A percentile compares a stretch with the other conserved stretches of the same genome.
Evolutionary conservation across 768 basidiomycete genomes (phyloP).

Genomic region (Calocybe gangraenosa): DNA sequence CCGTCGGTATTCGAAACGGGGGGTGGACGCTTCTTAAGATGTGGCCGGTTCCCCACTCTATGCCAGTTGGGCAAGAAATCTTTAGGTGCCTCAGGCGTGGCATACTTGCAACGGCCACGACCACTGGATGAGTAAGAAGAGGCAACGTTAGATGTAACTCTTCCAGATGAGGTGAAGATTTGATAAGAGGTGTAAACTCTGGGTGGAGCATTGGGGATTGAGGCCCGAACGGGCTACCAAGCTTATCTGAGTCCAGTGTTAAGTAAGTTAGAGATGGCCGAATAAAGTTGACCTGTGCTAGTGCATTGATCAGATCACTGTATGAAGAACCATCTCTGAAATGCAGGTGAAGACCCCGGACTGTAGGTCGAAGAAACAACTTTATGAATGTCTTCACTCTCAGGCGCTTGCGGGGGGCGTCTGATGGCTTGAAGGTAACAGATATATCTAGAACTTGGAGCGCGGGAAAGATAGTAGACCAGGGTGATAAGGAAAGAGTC

Average conservation of each 20-base stretch:
- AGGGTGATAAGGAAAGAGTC: not conserved
- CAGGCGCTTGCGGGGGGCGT: not conserved
- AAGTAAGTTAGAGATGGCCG: constrained; percentile 2
- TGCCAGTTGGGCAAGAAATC: not conserved
- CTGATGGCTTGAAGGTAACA: not conserved
- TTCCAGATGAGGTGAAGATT: constrained; percentile 1
- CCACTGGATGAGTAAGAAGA: not conserved
- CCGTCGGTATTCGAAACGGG: not conserved
- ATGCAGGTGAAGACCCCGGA: not conserved
- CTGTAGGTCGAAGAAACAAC: constrained; percentile 4
- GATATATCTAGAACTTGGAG: not conserved
- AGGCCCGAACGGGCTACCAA: not conserved
- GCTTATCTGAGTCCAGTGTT: not conserved
- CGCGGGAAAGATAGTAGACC: constrained; percentile 2
- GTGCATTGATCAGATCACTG: not conserved
- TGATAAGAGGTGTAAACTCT: not conserved
- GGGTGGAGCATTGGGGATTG: not conserved
- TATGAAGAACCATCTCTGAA: not conserved
- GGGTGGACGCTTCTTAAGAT: not conserved
- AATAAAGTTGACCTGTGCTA: not conserved
- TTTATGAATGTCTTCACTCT: not conserved
- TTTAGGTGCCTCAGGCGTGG: not conserved
- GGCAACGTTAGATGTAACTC: constrained; percentile 1
- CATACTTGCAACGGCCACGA: constrained; percentile 1
- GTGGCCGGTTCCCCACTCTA: not conserved